These are phyloP conservation scores for Globisporangium acanthophoron DNA, from an alignment of 352 stramenopile species.

Conservation along the genomic window DNA sequence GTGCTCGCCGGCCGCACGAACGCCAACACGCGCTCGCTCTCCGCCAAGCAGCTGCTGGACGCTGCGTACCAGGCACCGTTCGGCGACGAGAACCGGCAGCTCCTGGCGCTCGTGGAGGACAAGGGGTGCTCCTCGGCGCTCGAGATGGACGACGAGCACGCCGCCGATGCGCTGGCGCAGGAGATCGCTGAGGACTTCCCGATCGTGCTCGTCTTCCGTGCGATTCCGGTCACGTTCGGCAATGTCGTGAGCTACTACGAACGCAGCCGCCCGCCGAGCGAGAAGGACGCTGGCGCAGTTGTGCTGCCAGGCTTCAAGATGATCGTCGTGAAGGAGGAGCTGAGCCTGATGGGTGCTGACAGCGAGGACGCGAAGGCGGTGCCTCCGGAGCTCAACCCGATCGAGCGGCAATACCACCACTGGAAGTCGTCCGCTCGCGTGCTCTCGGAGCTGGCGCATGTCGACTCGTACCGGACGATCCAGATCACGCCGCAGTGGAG, in stretches of 20 bases:
- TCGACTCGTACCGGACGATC: constrained; percentile 58
- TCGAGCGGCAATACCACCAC: constrained; percentile 23
- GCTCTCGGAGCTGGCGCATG: constrained; percentile 43
- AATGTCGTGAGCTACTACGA: constrained; percentile 82
- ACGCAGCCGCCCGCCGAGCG: constrained; percentile 15
- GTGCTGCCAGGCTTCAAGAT: constrained; percentile 84
- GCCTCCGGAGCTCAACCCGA: neutral
- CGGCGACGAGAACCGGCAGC: constrained; percentile 27
- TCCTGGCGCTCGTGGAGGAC: constrained; percentile 39
- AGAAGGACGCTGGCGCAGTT: constrained; percentile 14
- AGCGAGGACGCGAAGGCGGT: neutral
- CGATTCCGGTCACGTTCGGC: constrained; percentile 55
- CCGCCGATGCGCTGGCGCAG: constrained; percentile 57
- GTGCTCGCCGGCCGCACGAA: constrained; percentile 38
- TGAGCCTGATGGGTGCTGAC: constrained; percentile 3
- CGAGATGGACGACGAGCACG: constrained; percentile 68
- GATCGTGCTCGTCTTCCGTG: constrained; percentile 68
- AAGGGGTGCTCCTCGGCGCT: constrained; percentile 12
- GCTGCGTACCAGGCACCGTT: constrained; percentile 55
- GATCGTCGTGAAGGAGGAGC: constrained; percentile 47
- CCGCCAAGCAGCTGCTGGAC: constrained; percentile 13
- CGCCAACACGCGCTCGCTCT: constrained; percentile 12
- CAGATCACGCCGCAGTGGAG: constrained; percentile 61
- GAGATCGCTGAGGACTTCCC: constrained; percentile 55
- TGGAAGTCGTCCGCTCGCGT: constrained; percentile 50